Base-by-base conservation (phyloP, 164 flowering plant species). In the Taxillus chinensis region DNA sequence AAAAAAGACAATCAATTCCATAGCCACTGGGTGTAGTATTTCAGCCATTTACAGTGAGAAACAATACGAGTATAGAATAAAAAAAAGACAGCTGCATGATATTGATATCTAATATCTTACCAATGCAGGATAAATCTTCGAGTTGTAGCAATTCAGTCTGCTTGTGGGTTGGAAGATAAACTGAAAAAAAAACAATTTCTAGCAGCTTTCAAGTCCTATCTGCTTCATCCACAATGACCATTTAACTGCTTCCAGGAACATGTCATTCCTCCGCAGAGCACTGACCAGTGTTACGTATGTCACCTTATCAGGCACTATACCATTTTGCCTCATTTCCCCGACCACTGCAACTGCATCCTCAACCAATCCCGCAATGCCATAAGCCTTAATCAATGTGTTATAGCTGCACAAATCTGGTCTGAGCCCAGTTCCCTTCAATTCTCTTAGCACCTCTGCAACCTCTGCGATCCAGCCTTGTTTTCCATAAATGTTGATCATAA, bases 141-240 rank as follows among this genome's bases (percentile, higher is more conserved):
- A 48, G 51, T 48, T 11, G 12, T 48, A 48, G 51, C 51, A 48
- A 14, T 11, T 7, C 51, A 48, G 9, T 48, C 3, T 7, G 51
- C 12, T 48, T 48, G n/a, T n/a, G n/a, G n/a, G n/a, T n/a, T n/a
- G n/a, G 4, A 8, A 11, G 10, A 3, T 0, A 11, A 8, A 11
- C 3, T 14, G 51, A 11, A 11, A 2, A 46, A 46, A 48, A 11
- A 7, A 11, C 13, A 14, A 8, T 48, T 41, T 49, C 45, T 62
- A 73, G 60, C 57, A 62, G 50, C 46, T 66, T 61, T 68, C 70
- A 56, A 78, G 39, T 43, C 85, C 86, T 72, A 79, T 67, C 74
- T 92, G 98, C 76, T 90, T 90, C 96, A 92, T 86, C 96, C 96
- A 92, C 75, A 92, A 78, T 12, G 98, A 92, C 96, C 98, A 92